These are phyloP conservation scores for Solanum verrucosum DNA, from an alignment of 257 asterid genomes.

Conservation along the genomic window DNA sequence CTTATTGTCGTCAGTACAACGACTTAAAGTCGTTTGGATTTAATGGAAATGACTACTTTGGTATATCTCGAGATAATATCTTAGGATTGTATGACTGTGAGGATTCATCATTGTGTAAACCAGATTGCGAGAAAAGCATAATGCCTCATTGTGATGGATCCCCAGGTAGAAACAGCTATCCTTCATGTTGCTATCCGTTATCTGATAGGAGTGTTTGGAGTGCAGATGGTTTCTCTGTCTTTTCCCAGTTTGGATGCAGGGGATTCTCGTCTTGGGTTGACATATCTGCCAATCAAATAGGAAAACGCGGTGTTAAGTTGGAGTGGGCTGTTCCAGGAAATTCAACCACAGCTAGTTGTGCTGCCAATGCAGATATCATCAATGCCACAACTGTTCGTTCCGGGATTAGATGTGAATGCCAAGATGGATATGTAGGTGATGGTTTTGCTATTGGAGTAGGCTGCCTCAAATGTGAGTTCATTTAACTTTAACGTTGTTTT, in stretches of 20 bases:
- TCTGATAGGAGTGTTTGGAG: constrained; percentile 39
- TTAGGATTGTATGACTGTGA: constrained; percentile 59
- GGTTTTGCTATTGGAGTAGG: constrained; percentile 48
- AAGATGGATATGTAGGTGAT: constrained; percentile 49
- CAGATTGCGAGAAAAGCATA: constrained; percentile 32
- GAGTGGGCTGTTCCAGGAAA: constrained; percentile 64
- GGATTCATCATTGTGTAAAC: constrained; percentile 52
- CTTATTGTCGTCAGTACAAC: constrained; percentile 42
- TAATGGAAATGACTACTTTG: constrained; percentile 25
- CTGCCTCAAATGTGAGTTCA: constrained; percentile 48
- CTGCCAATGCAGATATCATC: constrained; percentile 23
- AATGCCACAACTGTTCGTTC: constrained; percentile 40
- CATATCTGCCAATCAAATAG: constrained; percentile 19
- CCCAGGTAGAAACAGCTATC: constrained; percentile 7
- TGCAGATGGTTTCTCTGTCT: constrained; percentile 24
- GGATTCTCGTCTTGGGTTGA: constrained; percentile 57
- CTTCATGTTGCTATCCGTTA: constrained; percentile 61
- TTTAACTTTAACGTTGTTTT: background rate
- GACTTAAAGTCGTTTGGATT: constrained; percentile 43
- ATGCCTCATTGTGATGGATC: constrained; percentile 42
- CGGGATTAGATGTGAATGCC: constrained; percentile 52
- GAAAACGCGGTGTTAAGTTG: constrained; percentile 48
- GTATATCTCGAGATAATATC: constrained; percentile 45
- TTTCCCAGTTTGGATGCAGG: constrained; percentile 46
- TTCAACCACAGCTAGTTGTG: constrained; percentile 30